Conservation (phyloP, 306 rosid species). For the Dalbergia cultrata region DNA sequence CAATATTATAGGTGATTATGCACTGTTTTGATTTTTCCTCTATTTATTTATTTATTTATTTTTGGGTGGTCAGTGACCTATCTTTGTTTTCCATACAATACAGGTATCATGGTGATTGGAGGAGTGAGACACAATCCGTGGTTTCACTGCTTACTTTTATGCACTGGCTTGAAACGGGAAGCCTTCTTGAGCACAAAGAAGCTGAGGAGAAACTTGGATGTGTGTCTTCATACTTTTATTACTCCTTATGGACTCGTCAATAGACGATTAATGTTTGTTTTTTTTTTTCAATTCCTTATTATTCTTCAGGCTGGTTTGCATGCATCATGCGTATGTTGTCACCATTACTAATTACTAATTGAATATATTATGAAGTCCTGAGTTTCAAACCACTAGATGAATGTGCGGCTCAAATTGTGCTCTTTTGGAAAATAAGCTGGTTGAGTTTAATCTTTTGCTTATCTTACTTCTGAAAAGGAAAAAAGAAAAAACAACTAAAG, state of each 20-base stretch:
- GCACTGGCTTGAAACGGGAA: slow-evolving; percentile 95
- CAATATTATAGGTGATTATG: slow-evolving; percentile 70
- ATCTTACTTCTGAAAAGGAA: neutral
- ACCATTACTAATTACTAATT: slow-evolving; percentile 23
- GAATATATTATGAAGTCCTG: slow-evolving; percentile 6
- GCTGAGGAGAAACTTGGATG: slow-evolving; percentile 86
- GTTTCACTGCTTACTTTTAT: slow-evolving; percentile 84
- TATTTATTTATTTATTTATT: too few species aligned
- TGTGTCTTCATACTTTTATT: slow-evolving; percentile 50
- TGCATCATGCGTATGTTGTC: neutral
- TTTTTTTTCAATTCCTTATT: neutral
- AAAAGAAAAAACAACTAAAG: slow-evolving; percentile 8
- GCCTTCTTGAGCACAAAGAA: slow-evolving; percentile 78
- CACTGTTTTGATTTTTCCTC: neutral
- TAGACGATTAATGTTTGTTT: slow-evolving; percentile 1
- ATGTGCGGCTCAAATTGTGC: neutral
- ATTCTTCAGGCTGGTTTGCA: neutral
- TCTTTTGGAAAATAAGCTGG: slow-evolving; percentile 9
- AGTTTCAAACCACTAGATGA: slow-evolving; percentile 15
- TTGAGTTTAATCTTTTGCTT: neutral
- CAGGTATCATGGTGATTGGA: slow-evolving; percentile 98
- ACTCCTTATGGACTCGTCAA: slow-evolving; percentile 2
- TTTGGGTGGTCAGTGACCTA: slow-evolving; percentile 32
- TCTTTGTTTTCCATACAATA: neutral
- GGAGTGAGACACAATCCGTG: slow-evolving; percentile 86